These are phyloP conservation scores for Podospora didyma DNA, from an alignment of 495 filamentous ascomycete species.

Conservation along the genomic window DNA sequence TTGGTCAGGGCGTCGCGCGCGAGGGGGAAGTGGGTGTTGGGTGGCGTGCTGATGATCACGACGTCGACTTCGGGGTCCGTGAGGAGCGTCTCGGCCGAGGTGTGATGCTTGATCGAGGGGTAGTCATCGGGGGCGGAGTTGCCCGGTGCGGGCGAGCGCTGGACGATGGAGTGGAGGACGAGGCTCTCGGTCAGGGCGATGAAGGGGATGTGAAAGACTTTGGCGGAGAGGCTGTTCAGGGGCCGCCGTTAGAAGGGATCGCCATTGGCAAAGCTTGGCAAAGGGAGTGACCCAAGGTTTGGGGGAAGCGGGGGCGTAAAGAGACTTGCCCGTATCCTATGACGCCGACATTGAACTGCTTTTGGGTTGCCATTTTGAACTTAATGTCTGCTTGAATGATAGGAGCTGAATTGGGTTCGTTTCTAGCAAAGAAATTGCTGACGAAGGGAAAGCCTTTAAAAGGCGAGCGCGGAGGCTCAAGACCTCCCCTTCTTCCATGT, in stretches of 20 bases:
- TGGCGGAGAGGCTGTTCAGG: slow-evolving; percentile 65
- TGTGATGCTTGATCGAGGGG: slow-evolving; percentile 61
- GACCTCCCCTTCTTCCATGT: too few relatives aligned
- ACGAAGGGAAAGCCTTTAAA: too few relatives aligned
- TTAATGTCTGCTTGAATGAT: not conserved
- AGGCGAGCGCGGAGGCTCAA: too few relatives aligned
- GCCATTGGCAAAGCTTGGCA: not conserved
- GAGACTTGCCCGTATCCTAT: slow-evolving; percentile 50
- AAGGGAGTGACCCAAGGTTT: not conserved
- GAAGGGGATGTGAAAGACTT: slow-evolving; percentile 88
- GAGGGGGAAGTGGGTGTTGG: slow-evolving; percentile 68
- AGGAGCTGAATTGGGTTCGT: too few relatives aligned
- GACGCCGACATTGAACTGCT: slow-evolving; percentile 48
- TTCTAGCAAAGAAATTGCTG: too few relatives aligned
- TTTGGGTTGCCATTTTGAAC: slow-evolving; percentile 17
- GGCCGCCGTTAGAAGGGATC: not conserved
- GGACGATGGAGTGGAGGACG: slow-evolving; percentile 72
- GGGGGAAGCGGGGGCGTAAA: not conserved
- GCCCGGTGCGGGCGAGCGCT: slow-evolving; percentile 49
- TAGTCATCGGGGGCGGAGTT: slow-evolving; percentile 68
- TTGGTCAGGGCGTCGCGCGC: slow-evolving; percentile 62
- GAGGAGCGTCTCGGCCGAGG: slow-evolving; percentile 57
- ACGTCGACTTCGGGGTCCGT: slow-evolving; percentile 64
- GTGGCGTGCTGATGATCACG: slow-evolving; percentile 71
- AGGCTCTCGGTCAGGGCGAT: slow-evolving; percentile 61